Evolutionary conservation across 352 stramenopile species (phyloP), one percentile per base, ranked within the genome.

Genomic region (Phytophthora pistaciae): DNA sequence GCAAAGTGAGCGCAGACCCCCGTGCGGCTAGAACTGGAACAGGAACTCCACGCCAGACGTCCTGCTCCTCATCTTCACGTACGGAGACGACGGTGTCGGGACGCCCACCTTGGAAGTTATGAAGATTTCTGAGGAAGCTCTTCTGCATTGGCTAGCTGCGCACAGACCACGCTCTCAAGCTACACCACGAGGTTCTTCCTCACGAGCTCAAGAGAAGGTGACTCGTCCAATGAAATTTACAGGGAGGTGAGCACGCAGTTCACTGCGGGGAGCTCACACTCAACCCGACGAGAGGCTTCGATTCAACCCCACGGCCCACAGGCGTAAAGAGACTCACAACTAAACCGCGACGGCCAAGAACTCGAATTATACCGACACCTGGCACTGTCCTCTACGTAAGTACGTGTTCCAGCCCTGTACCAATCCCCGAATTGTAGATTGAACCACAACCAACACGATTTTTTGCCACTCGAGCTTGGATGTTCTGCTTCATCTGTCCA

Each of bases 71-170:
- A 40, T 42, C 44, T 27, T 62, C 68, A 16, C 64, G 49, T 21
- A 8, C 21, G 13, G 66, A 72, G n/a, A 65, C 58, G 13, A 70
- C 57, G 3, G 20, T 59, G 18, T 60, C 63, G 33, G 62, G 25
- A 38, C 42, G 38, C 14, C 67, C 77, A 13, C 71, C 62, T 18
- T 84, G 77, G 77, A 80, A 80, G 27, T 71, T 80, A 63, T 84
- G 65, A 82, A 68, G 62, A 48, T 60, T 78, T 54, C 36, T 80
- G 66, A 77, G 66, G 56, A 77, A 77, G 52, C 74, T 72, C 60
- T 73, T 80, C 25, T 82, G 70, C 53, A 60, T 79, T 44, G 49
- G 57, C 42, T 81, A 79, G 59, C 31, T 27, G 25, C 60, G 5
- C 16, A 60, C 44, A 44, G 44, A 70, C 6, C 27, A 27, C 21